A percentile compares a stretch with the other conserved stretches of the same genome.
Evolutionary conservation across 1,139 yeast genomes (phyloP).

Genomic region (Eremothecium cymbalariae): DNA sequence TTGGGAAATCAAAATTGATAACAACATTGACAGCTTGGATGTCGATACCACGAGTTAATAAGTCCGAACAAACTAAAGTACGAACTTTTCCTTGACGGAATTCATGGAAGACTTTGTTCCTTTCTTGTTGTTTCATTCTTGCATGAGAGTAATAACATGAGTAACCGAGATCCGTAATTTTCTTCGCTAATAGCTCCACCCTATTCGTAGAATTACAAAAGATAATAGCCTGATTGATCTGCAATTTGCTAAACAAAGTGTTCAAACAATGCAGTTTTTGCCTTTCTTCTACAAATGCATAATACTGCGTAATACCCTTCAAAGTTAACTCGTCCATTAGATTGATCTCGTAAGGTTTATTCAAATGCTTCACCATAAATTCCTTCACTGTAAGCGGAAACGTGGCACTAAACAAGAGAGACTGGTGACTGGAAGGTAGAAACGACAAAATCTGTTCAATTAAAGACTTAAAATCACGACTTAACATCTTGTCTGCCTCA

Average conservation of each 20-base stretch:
- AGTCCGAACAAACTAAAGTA: slow-evolving; percentile 92
- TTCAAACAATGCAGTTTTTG: slow-evolving; percentile 93
- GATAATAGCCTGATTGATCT: slow-evolving; percentile 91
- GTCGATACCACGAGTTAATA: slow-evolving; percentile 97
- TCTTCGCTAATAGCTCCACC: slow-evolving; percentile 90
- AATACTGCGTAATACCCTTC: slow-evolving; percentile 93
- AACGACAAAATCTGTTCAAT: slow-evolving; percentile 81
- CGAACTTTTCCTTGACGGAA: slow-evolving; percentile 98
- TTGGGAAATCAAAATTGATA: slow-evolving; percentile 96
- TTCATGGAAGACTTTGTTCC: slow-evolving; percentile 97
- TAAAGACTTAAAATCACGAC: slow-evolving; percentile 80
- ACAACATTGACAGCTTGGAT: slow-evolving; percentile 98
- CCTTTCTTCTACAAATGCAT: slow-evolving; percentile 94
- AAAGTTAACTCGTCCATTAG: slow-evolving; percentile 95
- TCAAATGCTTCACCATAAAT: slow-evolving; percentile 86
- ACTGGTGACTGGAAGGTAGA: slow-evolving; percentile 76
- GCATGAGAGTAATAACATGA: slow-evolving; percentile 98
- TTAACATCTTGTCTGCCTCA: slow-evolving; percentile 96
- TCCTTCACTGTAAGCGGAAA: slow-evolving; percentile 91
- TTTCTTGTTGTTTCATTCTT: slow-evolving; percentile 93
- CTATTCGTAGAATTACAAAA: slow-evolving; percentile 95
- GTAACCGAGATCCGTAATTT: slow-evolving; percentile 91
- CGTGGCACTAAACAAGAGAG: slow-evolving; percentile 86
- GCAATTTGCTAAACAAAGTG: slow-evolving; percentile 87
- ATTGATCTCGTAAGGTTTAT: slow-evolving; percentile 90